Evolutionary conservation across 305 asterid genomes (phyloP).

Genomic region (Fraxinus platypoda): DNA sequence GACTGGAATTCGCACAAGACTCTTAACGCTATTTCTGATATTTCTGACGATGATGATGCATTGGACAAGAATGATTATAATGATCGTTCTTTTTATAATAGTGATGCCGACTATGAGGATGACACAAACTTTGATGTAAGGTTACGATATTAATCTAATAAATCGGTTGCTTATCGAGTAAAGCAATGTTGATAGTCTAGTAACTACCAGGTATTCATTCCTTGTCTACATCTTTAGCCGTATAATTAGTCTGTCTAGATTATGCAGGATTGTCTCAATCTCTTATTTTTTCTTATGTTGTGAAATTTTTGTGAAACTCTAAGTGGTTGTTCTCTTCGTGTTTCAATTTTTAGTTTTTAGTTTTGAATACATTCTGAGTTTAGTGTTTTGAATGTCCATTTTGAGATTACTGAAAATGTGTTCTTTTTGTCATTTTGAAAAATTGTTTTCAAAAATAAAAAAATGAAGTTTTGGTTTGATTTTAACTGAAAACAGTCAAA

Average conservation of each 20-base stretch:
- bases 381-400: no score
- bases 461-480: no score
- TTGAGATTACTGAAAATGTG: no score
- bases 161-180: neutral
- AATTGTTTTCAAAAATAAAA: no score
- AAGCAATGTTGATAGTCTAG: constrained; percentile 8
- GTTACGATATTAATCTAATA: constrained; percentile 20
- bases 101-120: constrained; percentile 35
- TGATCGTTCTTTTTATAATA: constrained; percentile 15
- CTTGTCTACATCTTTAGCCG: neutral
- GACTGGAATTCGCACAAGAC: constrained; percentile 87
- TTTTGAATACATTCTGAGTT: no score
- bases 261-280: neutral
- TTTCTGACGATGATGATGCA: constrained; percentile 30
- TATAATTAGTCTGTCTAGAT: neutral
- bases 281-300: neutral
- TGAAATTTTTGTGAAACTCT: neutral
- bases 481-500: no score
- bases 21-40: constrained; percentile 43
- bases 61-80: constrained; percentile 22
- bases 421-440: no score
- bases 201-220: neutral
- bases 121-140: constrained; percentile 24
- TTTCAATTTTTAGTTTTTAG: no score
- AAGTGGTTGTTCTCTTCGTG: no score